A percentile compares a stretch with the other conserved stretches of the same genome.
Conservation (phyloP, 169 alveolate species). For the Cryptosporidium meleagridis region DNA sequence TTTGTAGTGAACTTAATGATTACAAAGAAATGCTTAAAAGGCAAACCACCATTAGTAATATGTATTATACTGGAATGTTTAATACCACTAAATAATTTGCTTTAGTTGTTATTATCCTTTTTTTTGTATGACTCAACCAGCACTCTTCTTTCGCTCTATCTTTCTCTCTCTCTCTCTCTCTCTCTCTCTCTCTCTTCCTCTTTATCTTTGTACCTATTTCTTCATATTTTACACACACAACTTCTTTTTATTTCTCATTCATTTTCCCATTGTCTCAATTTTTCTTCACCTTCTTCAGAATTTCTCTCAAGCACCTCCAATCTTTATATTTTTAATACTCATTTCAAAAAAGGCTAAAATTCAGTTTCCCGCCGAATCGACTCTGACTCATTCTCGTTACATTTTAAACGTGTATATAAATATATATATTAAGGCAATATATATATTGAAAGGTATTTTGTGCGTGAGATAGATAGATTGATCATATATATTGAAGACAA, state of each 20-base stretch:
- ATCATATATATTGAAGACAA: neutral
- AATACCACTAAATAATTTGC: neutral
- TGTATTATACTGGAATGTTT: slow-evolving; percentile 44
- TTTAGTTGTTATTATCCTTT: no score
- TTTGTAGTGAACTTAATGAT: slow-evolving; percentile 7
- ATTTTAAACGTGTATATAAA: neutral
- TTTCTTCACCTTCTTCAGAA: neutral
- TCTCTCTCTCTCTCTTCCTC: neutral
- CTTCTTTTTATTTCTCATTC: no score
- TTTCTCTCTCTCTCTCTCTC: neutral
- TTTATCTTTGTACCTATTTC: no score
- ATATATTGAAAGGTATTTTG: neutral
- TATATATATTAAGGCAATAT: neutral
- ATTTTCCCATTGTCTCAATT: neutral
- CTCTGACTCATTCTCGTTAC: slow-evolving; percentile 1
- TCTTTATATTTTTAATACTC: neutral
- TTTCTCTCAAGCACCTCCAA: neutral
- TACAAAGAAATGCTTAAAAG: slow-evolving; percentile 50
- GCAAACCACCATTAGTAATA: slow-evolving; percentile 31
- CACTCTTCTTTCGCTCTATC: no score
- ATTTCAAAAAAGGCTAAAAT: neutral
- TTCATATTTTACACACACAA: neutral
- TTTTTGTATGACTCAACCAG: neutral
- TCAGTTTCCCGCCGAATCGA: neutral
- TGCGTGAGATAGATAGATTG: neutral